These are phyloP conservation scores for Venturia aucupariae DNA, from an alignment of 2,329 filamentous ascomycete species.

Conservation along the genomic window DNA sequence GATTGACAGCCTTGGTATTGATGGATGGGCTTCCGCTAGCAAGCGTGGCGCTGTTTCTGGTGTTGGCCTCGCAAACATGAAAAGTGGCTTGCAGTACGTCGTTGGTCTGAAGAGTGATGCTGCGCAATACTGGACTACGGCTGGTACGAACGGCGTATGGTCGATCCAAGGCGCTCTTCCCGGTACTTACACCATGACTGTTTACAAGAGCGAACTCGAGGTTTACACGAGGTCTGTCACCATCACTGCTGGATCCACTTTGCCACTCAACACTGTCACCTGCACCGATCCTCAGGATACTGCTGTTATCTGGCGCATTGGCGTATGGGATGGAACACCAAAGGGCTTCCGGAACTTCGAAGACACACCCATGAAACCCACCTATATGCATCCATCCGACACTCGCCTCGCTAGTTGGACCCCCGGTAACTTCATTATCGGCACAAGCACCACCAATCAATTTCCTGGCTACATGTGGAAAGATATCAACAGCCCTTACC, in stretches of 20 bases:
- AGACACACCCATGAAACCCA: conserved; percentile 32
- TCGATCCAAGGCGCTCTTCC: too few species aligned
- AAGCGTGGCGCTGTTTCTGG: too few species aligned
- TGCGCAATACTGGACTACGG: conserved; percentile 29
- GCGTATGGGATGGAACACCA: background rate
- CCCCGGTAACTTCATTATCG: conserved; percentile 28
- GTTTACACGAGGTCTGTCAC: background rate
- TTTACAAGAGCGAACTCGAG: background rate
- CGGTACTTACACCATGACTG: background rate
- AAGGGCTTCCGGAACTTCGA: conserved; percentile 23
- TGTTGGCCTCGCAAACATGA: conserved; percentile 25
- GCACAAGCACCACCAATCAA: conserved; percentile 18
- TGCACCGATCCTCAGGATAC: background rate
- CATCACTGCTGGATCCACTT: background rate
- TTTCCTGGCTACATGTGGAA: conserved; percentile 37
- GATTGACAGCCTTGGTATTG: too few species aligned
- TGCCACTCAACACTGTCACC: background rate
- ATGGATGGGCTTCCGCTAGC: too few species aligned
- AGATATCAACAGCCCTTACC: conserved; percentile 33
- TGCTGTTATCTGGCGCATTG: background rate
- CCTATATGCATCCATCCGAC: conserved; percentile 34
- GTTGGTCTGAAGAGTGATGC: conserved; percentile 28
- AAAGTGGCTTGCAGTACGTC: conserved; percentile 31
- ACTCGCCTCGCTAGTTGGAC: conserved; percentile 25
- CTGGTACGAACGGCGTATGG: too few species aligned